Evolutionary conservation across 2,329 filamentous ascomycete species (phyloP), one percentile per base, ranked within the genome.

Genomic region (Sclerotinia glacialis): DNA sequence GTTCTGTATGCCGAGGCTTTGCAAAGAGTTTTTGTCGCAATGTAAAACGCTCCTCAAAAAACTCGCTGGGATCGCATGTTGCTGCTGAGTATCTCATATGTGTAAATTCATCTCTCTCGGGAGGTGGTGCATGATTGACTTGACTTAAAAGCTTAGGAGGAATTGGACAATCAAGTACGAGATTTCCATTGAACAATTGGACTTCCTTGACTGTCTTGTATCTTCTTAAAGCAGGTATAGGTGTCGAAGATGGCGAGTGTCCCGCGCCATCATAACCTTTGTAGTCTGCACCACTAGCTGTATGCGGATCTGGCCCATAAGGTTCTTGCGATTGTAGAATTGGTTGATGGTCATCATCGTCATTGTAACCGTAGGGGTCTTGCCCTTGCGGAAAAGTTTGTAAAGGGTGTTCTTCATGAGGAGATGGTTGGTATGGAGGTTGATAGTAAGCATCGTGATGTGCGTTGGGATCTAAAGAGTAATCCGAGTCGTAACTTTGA

Each of bases 141-240:
- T 69, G 67, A 75, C 90, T 93, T 54, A 99, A 81, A 53, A 99
- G 82, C 74, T 89, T 87, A 0, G 95, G 94, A 0, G 95, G 94
- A 67, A 99, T 92, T 0, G 95, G 95, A 76, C 95, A 99, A 78
- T 99, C 95, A 4, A 99, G 87, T 47, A 99, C 93, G 74, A 99
- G 85, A 79, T 99, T 99, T 70, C 95, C 95, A 72, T 96, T 90
- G 83, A 97, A 99, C 64, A 99, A 80, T 74, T 96, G 89, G n/a
- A 99, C 94, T 81, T 97, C 92, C 80, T 98, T 99, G 59, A 99
- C 94, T 0, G 95, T 99, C 83, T 98, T 99, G 91, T 92, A 98
- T 77, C 95, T 86, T 78, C 91, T 89, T 72, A 98, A 87, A 5
- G 85, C 75, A 3, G 82, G 85, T 70, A 81, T 85, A 66, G 82